A percentile compares a stretch with the other conserved stretches of the same genome.
Conservation (phyloP, 306 rosid genomes). For the Sicyos baderoa region DNA sequence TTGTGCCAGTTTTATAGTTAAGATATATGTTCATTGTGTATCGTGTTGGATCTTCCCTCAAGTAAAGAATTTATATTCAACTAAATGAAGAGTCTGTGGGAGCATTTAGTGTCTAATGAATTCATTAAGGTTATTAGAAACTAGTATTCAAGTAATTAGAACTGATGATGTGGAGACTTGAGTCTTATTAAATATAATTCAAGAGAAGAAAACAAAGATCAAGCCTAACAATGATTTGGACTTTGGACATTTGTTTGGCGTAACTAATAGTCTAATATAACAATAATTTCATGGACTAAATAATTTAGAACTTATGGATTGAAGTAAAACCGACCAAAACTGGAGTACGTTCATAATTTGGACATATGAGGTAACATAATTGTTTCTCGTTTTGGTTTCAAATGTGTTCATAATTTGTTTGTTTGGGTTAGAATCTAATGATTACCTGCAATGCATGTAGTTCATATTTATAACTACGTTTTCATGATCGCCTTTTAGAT, state of each 20-base stretch:
- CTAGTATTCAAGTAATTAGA: not conserved
- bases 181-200: not conserved
- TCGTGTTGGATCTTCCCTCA: not conserved
- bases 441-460: not conserved
- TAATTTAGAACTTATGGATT: not conserved
- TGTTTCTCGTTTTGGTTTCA: not conserved
- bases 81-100: not conserved
- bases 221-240: not conserved
- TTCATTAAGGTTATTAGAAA: not conserved
- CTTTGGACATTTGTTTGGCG: not conserved
- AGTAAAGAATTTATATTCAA: not conserved
- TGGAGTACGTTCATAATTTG: not conserved
- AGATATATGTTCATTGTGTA: not conserved
- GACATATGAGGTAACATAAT: not conserved
- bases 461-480: conserved; percentile 12
- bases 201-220: not conserved
- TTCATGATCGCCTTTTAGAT: conserved; percentile 26
- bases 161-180: not conserved
- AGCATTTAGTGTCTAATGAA: not conserved
- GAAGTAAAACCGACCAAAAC: not conserved
- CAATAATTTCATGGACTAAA: not conserved
- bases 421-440: not conserved
- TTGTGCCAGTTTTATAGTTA: not conserved
- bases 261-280: not conserved
- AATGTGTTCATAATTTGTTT: not conserved